Percentiles rank a stretch among this genome's conserved stretches.
Evolutionary conservation across 768 basidiomycete genomes (phyloP).

Genomic region (Scleroderma citrinum): DNA sequence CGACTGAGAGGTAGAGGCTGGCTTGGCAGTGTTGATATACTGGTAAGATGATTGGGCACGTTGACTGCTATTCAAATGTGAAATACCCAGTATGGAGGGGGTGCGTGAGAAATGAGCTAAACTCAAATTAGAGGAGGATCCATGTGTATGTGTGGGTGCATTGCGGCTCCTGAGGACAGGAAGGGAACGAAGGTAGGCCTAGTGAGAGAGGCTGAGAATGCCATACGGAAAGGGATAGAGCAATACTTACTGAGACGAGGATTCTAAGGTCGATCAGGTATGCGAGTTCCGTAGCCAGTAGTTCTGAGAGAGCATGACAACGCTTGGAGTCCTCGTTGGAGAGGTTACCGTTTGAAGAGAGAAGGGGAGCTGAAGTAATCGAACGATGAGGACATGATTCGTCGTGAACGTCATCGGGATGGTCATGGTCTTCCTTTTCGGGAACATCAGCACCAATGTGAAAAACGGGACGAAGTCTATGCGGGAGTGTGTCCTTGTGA

Average conservation of each 20-base stretch:
- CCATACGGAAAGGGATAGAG: slow-evolving; percentile 1
- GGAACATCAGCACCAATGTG: slow-evolving; percentile 13
- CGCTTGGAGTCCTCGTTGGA: slow-evolving; percentile 43
- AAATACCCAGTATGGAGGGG: slow-evolving; percentile 34
- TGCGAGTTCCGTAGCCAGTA: slow-evolving; percentile 77
- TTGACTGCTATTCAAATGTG: slow-evolving; percentile 38
- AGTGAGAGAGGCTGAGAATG: slow-evolving; percentile 3
- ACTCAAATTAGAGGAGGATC: slow-evolving; percentile 23
- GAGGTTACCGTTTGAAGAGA: background rate
- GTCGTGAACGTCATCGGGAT: background rate
- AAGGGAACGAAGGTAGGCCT: slow-evolving; percentile 65
- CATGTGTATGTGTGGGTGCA: slow-evolving; percentile 10
- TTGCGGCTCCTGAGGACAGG: slow-evolving; percentile 38
- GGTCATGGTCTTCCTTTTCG: slow-evolving; percentile 13
- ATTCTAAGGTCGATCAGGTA: slow-evolving; percentile 76
- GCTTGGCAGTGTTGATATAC: slow-evolving; percentile 18
- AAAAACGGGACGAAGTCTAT: slow-evolving; percentile 8
- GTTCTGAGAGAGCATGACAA: slow-evolving; percentile 77
- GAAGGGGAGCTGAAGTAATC: background rate
- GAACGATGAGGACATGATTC: background rate
- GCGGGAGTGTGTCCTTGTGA: background rate
- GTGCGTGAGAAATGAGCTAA: slow-evolving; percentile 32
- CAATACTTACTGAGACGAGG: slow-evolving; percentile 63
- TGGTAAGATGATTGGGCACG: slow-evolving; percentile 45
- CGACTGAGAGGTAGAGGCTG: slow-evolving; percentile 17